Base-by-base conservation (phyloP, 2,329 filamentous ascomycete genomes). In the Shiraia sp. region DNA sequence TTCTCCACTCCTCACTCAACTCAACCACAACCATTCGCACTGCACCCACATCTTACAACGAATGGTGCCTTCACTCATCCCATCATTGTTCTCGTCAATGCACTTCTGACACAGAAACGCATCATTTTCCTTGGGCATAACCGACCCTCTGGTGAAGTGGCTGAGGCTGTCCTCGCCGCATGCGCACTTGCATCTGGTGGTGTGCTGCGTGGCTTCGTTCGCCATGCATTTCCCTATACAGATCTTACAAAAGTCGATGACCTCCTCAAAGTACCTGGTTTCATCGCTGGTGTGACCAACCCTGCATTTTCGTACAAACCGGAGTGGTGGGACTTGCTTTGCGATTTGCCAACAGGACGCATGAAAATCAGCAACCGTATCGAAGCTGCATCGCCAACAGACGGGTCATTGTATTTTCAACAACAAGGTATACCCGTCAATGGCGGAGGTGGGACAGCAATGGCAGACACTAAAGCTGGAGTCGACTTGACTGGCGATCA, bases 201-300 rank as follows among this genome's bases (percentile, higher is more conserved):
- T 5, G 77, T 96, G n/a, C 75, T 99, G 25, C 81, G 91, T 42
- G 93, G 93, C 19, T 99, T 99, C 70, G 96, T 92, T 7, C 82
- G 93, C 13, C 90, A 97, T 71, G 93, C 93, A 1, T 99, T 99
- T 65, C 93, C 93, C 2, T 99, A 99, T 65, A 99, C 93, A 1
- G 93, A 99, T 72, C 78, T 99, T 30, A 96, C 90, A 51, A 99
- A 99, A 72, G 91, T 99, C 45, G 93, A 99, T 55, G 93, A 97
- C 65, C 79, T 99, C 9, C 79, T 99, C 33, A 92, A 95, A 59
- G 93, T 99, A 0, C 92, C 93, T 6, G 93, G 93, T 2, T 99
- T 99, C 70, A 96, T 99, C 58, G 93, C 93, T 2, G 93, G 93
- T 42, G 93, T 99, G 28, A 99, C 92, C 1, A 99, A 99, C 64